Conservation (phyloP, 306 rosid genomes). For the Trichosanthes cucumerina region DNA sequence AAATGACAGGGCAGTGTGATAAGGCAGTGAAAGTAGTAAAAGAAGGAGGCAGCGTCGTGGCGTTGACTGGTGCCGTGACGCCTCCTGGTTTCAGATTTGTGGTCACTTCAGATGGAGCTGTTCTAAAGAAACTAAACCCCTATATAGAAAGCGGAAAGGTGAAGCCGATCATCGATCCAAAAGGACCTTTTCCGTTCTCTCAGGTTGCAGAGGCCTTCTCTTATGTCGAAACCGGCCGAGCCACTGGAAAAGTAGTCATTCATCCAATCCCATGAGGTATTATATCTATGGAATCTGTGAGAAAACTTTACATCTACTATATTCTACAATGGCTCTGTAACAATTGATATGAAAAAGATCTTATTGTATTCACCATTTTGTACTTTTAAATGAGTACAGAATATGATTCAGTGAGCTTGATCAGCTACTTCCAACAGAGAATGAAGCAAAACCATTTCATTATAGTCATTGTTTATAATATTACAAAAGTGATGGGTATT, state of each 20-base stretch:
- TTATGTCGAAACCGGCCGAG: constrained; percentile 64
- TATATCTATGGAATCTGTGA: not conserved
- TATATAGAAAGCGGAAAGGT: constrained; percentile 81
- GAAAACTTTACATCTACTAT: not conserved
- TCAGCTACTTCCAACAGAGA: not conserved
- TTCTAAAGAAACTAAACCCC: constrained; percentile 72
- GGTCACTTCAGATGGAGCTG: constrained; percentile 76
- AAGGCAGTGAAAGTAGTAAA: constrained; percentile 77
- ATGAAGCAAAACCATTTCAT: constrained; percentile 3
- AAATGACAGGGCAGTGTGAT: constrained; percentile 74
- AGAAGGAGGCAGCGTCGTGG: constrained; percentile 90
- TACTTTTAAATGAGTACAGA: not conserved
- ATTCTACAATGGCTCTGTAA: constrained; percentile 1
- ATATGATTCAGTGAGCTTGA: not conserved
- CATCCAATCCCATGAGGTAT: constrained; percentile 58
- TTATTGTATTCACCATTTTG: not conserved
- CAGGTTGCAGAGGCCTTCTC: constrained; percentile 91
- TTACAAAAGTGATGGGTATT: not conserved
- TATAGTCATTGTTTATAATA: not conserved
- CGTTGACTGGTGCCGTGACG: constrained; percentile 74
- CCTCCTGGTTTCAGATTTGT: constrained; percentile 97
- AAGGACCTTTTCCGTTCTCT: constrained; percentile 68
- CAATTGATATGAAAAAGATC: not conserved
- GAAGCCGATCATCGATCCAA: constrained; percentile 73
- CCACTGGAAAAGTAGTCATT: constrained; percentile 73